Base-by-base conservation (phyloP, 139 green algal species). In the Haematococcus lacustris region DNA sequence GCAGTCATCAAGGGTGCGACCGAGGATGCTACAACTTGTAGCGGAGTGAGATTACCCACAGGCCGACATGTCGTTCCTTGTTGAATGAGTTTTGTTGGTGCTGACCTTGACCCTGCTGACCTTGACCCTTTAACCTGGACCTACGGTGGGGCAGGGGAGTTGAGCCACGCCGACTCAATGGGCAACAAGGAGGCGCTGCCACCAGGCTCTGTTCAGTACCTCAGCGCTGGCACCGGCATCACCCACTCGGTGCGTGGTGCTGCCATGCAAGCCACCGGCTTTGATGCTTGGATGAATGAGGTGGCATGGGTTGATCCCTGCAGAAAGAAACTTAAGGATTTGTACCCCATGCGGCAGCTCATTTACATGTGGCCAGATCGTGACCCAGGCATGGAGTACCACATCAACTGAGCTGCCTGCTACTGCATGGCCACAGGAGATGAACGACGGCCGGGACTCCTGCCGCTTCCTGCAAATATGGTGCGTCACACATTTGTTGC, bases 391-490 rank as follows among this genome's bases (percentile, higher is more conserved):
- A n/a, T n/a, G n/a, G n/a, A n/a, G n/a, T n/a, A n/a, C 1, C 5
- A 32, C 2, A 1, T 68, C n/a, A n/a, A n/a, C n/a, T n/a, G n/a
- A n/a, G 28, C 38, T 70, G 34, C 34, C 38, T 50, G 21, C 64
- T 37, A 3, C 3, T 64, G 39, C 21, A 2, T 67, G 35, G 30
- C 43, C 40, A 26, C 75, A 87, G 74, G 89, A 94, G 70, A 88
- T 93, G 87, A 94, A 94, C 80, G 84, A 94, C 13, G 71, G 71
- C 1, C 61, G 72, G 35, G 74, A 85, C 6, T 86, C 78, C 0
- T 90, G 79, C 51, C 79, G 89, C 50, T 94, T 94, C 80, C 69
- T 94, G 63, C 89, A 94, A 68, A 39, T 93, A 0, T 94, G 89
- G 89, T n/a, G n/a, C n/a, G n/a, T n/a, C n/a, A n/a, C n/a, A n/a